A percentile compares a stretch with the other conserved stretches of the same genome.
Evolutionary conservation across 768 basidiomycete species (phyloP).

Genomic region (Psilocybe sp.): DNA sequence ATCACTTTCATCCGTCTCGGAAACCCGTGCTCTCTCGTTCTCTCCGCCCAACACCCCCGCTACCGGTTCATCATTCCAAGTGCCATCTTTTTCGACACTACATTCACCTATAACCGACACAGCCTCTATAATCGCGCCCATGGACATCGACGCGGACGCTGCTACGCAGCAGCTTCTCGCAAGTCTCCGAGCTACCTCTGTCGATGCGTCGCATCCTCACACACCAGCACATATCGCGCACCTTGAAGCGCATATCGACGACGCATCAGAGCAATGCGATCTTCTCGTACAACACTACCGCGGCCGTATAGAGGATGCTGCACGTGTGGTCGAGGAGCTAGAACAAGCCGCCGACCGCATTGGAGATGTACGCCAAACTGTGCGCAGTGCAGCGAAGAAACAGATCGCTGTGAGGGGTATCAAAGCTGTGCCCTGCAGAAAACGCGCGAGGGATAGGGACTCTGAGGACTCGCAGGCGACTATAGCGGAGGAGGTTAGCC

Average conservation of each 20-base stretch:
- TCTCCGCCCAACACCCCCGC: constrained; percentile 7
- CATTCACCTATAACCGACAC: constrained; percentile 14
- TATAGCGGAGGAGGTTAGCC: constrained; percentile 30
- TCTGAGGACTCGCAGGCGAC: constrained; percentile 69
- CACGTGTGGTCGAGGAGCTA: constrained; percentile 45
- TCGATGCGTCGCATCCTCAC: constrained; percentile 34
- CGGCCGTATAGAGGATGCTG: constrained; percentile 48
- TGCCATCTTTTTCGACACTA: too few relatives aligned
- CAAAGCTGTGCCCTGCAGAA: constrained; percentile 22
- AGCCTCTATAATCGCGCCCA: constrained; percentile 32
- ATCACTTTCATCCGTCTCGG: constrained; percentile 49
- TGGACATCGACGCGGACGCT: constrained; percentile 43
- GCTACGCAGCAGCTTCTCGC: constrained; percentile 48
- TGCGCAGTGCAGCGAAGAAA: constrained; percentile 42
- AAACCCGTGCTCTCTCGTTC: constrained; percentile 21
- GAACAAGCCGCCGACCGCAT: constrained; percentile 42
- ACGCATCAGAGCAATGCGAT: constrained; percentile 44
- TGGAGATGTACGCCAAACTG: constrained; percentile 39
- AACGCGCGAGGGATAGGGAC: constrained; percentile 40
- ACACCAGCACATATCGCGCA: constrained; percentile 36
- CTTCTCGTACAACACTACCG: constrained; percentile 51
- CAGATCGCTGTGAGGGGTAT: constrained; percentile 37
- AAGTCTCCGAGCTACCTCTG: constrained; percentile 50
- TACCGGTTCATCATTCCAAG: too few relatives aligned
- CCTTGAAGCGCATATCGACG: constrained; percentile 43